A percentile compares a stretch with the other conserved stretches of the same genome.
Evolutionary conservation across 441 rosid species (phyloP).

Genomic region (Populus hybrid): DNA sequence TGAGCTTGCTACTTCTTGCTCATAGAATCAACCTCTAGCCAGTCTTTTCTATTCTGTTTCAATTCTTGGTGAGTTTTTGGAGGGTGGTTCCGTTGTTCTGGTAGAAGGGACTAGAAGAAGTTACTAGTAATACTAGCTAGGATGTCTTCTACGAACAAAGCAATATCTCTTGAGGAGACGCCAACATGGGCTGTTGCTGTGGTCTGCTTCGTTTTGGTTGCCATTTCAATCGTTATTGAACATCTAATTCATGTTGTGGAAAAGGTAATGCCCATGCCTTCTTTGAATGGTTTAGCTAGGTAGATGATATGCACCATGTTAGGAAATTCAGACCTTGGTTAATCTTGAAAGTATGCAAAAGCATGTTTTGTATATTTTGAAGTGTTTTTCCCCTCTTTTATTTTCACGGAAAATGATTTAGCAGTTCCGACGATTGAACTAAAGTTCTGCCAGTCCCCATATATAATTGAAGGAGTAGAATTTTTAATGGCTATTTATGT

Average conservation of each 20-base stretch:
- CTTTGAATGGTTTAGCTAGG: not conserved
- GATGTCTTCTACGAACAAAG: constrained; percentile 2
- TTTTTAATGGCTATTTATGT: not conserved
- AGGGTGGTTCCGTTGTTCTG: not conserved
- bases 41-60: too few relatives aligned
- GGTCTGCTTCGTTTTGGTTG: constrained; percentile 67
- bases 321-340: not conserved
- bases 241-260: constrained; percentile 25
- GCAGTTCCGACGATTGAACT: not conserved
- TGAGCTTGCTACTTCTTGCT: not conserved
- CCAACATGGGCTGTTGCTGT: constrained; percentile 95
- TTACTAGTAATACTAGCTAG: not conserved
- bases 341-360: not conserved
- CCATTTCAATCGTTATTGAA: constrained; percentile 69
- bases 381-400: not conserved
- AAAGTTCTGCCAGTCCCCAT: not conserved
- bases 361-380: not conserved
- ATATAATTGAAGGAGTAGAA: not conserved
- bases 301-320: not conserved
- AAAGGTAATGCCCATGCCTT: constrained; percentile 2
- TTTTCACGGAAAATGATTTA: not conserved
- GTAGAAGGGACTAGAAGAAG: too few relatives aligned
- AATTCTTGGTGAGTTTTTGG: too few relatives aligned
- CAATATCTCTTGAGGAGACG: constrained; percentile 52
- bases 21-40: not conserved